These are phyloP conservation scores for Tylopilus sp. DNA, from an alignment of 768 basidiomycete species.

Conservation along the genomic window DNA sequence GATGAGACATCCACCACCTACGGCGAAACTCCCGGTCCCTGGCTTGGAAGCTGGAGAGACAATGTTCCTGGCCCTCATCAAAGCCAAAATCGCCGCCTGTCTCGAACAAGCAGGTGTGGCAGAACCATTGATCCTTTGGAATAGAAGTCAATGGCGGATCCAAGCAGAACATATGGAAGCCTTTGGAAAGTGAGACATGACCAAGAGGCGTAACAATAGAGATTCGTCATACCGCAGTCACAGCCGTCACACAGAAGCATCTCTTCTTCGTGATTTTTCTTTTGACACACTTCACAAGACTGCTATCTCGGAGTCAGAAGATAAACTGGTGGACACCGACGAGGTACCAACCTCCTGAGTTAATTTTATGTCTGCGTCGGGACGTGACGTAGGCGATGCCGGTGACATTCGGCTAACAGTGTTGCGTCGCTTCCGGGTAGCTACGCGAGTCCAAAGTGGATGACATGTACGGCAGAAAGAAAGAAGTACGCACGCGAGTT, in stretches of 20 bases:
- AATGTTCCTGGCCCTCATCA: conserved; percentile 96
- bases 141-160: conserved; percentile 84
- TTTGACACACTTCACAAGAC: conserved; percentile 91
- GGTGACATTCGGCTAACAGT: conserved; percentile 21
- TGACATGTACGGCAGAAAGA: conserved; percentile 5
- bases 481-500: conserved; percentile 32
- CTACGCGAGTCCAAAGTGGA: conserved; percentile 21
- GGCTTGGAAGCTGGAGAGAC: conserved; percentile 85
- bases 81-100: conserved; percentile 97
- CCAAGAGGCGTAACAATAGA: conserved; percentile 7
- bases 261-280: conserved; percentile 82
- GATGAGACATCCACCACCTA: conserved; percentile 83
- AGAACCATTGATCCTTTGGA: conserved; percentile 95
- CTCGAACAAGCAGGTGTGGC: conserved; percentile 84
- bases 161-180: conserved; percentile 96
- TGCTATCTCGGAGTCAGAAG: conserved; percentile 44
- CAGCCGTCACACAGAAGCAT: conserved; percentile 92
- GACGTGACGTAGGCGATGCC: conserved; percentile 21
- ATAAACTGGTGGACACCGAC: conserved; percentile 13
- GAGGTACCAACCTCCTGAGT: conserved; percentile 49
- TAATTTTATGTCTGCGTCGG: conserved; percentile 38
- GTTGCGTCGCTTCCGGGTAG: conserved; percentile 33
- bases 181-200: conserved; percentile 38
- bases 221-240: conserved; percentile 57
- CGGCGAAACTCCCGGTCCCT: conserved; percentile 87